phyloP scores from a whole-genome alignment of 441 rosid species.

The Corymbia calophylla region DNA sequence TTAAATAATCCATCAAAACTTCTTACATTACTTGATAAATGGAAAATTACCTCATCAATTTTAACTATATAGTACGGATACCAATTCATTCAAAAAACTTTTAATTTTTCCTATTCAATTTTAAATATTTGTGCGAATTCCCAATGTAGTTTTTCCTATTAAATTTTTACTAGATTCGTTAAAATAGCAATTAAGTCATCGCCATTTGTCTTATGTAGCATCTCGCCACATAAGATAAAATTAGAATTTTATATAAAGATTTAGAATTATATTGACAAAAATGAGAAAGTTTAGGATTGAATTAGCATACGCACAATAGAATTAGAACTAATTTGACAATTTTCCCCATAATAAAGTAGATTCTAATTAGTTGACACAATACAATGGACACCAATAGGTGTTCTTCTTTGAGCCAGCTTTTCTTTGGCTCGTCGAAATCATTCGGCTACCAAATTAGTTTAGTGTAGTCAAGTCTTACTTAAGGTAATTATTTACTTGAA shows the following conservation, averaged over 20 bases:
- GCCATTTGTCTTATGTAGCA: accelerated
- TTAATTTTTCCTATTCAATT: neutral
- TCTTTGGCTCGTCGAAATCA: neutral
- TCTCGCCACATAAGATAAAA: no score
- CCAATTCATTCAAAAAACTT: no score
- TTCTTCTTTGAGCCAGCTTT: neutral
- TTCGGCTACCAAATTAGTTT: neutral
- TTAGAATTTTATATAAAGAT: no score
- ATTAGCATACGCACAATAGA: no score
- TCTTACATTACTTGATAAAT: neutral
- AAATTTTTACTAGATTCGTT: no score
- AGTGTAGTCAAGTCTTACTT: neutral
- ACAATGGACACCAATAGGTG: neutral
- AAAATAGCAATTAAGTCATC: neutral
- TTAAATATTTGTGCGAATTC: no score
- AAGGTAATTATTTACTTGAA: neutral
- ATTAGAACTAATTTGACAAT: neutral
- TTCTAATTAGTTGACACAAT: neutral
- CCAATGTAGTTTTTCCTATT: accelerated
- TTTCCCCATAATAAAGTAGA: neutral
- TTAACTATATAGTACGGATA: neutral
- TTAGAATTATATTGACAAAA: neutral
- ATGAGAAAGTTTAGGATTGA: no score
- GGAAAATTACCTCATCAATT: neutral
- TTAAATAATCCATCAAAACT: neutral